Conservation (phyloP, 805 yeast genomes). For the Candida ovalis region DNA sequence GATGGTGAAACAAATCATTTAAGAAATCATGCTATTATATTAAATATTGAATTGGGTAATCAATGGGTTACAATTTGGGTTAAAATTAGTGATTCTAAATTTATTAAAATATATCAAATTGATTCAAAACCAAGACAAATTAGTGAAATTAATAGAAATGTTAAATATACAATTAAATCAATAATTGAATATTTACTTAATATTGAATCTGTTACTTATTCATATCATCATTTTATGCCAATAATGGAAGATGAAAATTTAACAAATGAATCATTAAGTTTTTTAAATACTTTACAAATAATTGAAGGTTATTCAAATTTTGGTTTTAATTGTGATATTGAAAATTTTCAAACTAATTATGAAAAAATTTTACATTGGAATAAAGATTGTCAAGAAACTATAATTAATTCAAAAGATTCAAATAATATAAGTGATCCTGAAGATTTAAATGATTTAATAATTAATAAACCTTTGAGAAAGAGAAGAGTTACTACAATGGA, state of each 20-base stretch:
- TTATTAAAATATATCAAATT: conserved; percentile 20
- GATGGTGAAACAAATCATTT: background rate
- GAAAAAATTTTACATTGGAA: background rate
- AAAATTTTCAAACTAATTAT: background rate
- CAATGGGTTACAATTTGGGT: conserved; percentile 28
- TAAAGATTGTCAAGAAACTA: background rate
- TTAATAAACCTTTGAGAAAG: background rate
- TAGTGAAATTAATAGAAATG: conserved; percentile 14
- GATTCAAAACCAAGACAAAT: conserved; percentile 18
- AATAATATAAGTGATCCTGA: background rate
- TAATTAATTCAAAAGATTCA: background rate
- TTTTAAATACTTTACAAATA: conserved; percentile 14
- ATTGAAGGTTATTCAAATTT: conserved; percentile 17
- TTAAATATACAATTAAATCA: conserved; percentile 12
- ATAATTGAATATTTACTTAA: conserved; percentile 16
- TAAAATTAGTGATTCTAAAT: conserved; percentile 16
- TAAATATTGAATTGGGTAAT: conserved; percentile 19
- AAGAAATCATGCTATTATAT: conserved; percentile 16
- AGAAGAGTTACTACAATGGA: background rate
- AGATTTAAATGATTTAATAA: background rate
- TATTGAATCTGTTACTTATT: conserved; percentile 8
- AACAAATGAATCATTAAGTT: conserved; percentile 13
- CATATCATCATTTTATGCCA: conserved; percentile 20
- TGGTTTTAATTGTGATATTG: background rate
- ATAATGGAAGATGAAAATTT: conserved; percentile 21